Evolutionary conservation across 2,329 filamentous ascomycete genomes (phyloP), one percentile per base, ranked within the genome.

Genomic region (Xylariaceae sp.): DNA sequence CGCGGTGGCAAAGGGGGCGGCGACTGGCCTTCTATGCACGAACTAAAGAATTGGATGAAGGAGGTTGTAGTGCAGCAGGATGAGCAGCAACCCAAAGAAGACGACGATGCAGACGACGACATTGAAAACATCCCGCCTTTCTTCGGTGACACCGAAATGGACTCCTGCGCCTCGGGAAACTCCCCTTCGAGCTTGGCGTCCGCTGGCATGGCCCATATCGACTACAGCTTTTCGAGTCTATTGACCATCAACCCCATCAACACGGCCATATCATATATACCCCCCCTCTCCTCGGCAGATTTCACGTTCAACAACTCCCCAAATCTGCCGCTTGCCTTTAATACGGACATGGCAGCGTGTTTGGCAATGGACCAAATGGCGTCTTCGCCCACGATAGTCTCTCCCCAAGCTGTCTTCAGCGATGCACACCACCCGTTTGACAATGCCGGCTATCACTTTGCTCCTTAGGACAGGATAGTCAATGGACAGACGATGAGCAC

Each of bases 1-100:
- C 75, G 79, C 13, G 79, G 79, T 9, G 80, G 78, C 12, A 83
- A 77, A 47, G 76, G 74, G 2, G 79, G 79, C 30, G 77, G 77
- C 13, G 73, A 80, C 60, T 79, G 76, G 76, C 80, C 80, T 5
- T 64, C 76, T 5, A 83, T 85, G 80, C 62, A 66, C 16, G 76
- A 80, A 53, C 70, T 85, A 57, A 82, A 82, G 71, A 71, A 74
- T 50, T 86, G 81, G 83, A 81, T 85, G 72, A 70, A 74, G 16
- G 77, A 82, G 65, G 72, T 81, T 42, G 70, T 68, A 36, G 78
- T 77, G 55, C 64, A 68, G 54, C 68, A 71, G 36, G 59, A 65
- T 51, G 66, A 68, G 30, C 53, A 55, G 26, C 54, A 63, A 12
- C 55, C 58, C 32, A 65, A 69, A 18, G 63, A 65, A 13, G 67